Conservation (phyloP, 352 stramenopile genomes). For the Phytophthora colocasiae region DNA sequence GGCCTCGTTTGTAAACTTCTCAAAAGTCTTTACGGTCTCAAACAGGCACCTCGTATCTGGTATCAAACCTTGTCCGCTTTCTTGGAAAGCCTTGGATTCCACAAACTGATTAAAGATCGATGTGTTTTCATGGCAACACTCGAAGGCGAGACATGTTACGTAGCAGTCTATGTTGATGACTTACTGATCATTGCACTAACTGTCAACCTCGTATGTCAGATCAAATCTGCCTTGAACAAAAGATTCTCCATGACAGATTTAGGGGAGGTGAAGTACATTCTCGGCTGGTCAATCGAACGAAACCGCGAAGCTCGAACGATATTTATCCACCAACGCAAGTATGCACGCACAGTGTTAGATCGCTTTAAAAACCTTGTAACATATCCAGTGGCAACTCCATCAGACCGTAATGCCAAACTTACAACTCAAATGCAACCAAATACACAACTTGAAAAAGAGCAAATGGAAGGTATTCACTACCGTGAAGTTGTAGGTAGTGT, state of each 20-base stretch:
- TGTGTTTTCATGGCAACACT: too few relatives aligned
- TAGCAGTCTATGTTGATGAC: too few relatives aligned
- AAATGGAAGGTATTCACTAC: too few relatives aligned
- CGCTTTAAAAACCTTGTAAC: conserved; percentile 14
- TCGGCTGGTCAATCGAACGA: conserved; percentile 18
- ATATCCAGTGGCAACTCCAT: conserved; percentile 12
- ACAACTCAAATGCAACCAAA: too few relatives aligned
- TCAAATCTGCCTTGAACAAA: conserved; percentile 24
- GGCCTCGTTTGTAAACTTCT: neutral
- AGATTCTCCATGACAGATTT: conserved; percentile 19
- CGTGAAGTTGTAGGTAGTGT: too few relatives aligned
- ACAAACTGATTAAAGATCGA: conserved; percentile 1
- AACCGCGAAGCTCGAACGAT: conserved; percentile 6
- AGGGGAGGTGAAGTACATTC: conserved; percentile 13
- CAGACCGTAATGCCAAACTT: conserved; percentile 4
- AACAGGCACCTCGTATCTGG: neutral
- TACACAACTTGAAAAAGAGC: too few relatives aligned
- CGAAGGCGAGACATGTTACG: too few relatives aligned
- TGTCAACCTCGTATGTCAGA: neutral
- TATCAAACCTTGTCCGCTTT: conserved; percentile 9
- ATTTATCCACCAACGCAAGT: conserved; percentile 28
- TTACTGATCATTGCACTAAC: neutral
- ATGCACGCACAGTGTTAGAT: conserved; percentile 23
- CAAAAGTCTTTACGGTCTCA: neutral
- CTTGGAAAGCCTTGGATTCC: conserved; percentile 1